These are phyloP conservation scores for Pythium insidiosum DNA, from an alignment of 352 stramenopile species.

Conservation along the genomic window DNA sequence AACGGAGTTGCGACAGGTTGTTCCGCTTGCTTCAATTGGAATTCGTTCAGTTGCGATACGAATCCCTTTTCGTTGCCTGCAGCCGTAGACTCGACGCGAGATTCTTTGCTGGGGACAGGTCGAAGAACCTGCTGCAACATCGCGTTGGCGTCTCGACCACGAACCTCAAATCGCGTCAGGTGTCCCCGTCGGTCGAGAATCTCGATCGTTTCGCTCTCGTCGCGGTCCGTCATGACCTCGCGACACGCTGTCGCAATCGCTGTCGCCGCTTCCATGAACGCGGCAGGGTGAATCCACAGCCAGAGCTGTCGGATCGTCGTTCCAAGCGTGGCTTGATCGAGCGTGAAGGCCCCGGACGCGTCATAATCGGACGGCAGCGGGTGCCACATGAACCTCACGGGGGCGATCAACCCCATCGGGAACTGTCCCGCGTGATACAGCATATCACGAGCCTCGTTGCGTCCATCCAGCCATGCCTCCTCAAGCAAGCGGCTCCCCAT, in stretches of 20 bases:
- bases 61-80: not conserved
- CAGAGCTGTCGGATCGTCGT: conserved; percentile 56
- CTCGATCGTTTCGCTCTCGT: conserved; percentile 31
- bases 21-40: no score
- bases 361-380: conserved; percentile 28
- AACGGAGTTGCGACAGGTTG: no score
- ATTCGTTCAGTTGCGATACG: no score
- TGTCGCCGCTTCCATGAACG: conserved; percentile 61
- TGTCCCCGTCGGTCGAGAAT: conserved; percentile 63
- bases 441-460: conserved; percentile 38
- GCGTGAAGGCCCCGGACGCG: not conserved
- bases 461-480: conserved; percentile 35
- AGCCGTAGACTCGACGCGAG: not conserved
- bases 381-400: conserved; percentile 72
- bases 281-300: conserved; percentile 72
- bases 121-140: conserved; percentile 18
- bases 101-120: not conserved
- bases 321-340: conserved; percentile 4
- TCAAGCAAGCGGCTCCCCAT: conserved; percentile 57
- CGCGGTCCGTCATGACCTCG: conserved; percentile 25
- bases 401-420: conserved; percentile 49
- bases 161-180: conserved; percentile 53
- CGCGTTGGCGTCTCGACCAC: conserved; percentile 34
- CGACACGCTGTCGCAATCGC: conserved; percentile 50
- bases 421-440: conserved; percentile 51